These are phyloP conservation scores for Pleurotus djamor DNA, from an alignment of 768 basidiomycete genomes.

Conservation along the genomic window DNA sequence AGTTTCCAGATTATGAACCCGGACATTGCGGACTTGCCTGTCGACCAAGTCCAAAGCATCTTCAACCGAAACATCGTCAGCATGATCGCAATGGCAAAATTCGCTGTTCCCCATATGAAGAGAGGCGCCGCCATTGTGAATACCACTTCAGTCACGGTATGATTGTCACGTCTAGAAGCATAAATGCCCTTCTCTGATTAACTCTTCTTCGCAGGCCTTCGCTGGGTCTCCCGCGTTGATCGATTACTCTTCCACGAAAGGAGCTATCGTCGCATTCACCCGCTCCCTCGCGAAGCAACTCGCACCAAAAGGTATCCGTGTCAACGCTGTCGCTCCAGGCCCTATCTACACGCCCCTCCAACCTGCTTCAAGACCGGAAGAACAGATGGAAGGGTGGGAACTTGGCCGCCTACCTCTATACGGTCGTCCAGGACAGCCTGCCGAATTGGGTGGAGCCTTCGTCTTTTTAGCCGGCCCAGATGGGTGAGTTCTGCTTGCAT, in stretches of 20 bases:
- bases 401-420: slow-evolving; percentile 42
- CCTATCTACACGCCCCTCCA: slow-evolving; percentile 60
- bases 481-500: too few species aligned
- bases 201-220: slow-evolving; percentile 16
- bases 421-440: slow-evolving; percentile 48
- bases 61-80: slow-evolving; percentile 58
- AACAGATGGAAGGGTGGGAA: slow-evolving; percentile 55
- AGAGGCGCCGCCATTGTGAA: slow-evolving; percentile 61
- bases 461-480: slow-evolving; percentile 44
- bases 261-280: slow-evolving; percentile 56
- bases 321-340: slow-evolving; percentile 52
- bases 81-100: slow-evolving; percentile 58
- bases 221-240: slow-evolving; percentile 11
- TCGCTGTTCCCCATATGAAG: slow-evolving; percentile 55
- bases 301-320: slow-evolving; percentile 54
- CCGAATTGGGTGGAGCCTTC: slow-evolving; percentile 50
- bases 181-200: neutral
- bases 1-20: slow-evolving; percentile 45
- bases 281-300: slow-evolving; percentile 52
- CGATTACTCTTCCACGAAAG: slow-evolving; percentile 61
- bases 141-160: slow-evolving; percentile 52
- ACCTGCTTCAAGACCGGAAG: slow-evolving; percentile 47
- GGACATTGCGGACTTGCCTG: slow-evolving; percentile 44
- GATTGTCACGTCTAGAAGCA: too few species aligned
- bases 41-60: slow-evolving; percentile 51